Evolutionary conservation across 768 basidiomycete genomes (phyloP).

Genomic region (Tubosaeta sp.): DNA sequence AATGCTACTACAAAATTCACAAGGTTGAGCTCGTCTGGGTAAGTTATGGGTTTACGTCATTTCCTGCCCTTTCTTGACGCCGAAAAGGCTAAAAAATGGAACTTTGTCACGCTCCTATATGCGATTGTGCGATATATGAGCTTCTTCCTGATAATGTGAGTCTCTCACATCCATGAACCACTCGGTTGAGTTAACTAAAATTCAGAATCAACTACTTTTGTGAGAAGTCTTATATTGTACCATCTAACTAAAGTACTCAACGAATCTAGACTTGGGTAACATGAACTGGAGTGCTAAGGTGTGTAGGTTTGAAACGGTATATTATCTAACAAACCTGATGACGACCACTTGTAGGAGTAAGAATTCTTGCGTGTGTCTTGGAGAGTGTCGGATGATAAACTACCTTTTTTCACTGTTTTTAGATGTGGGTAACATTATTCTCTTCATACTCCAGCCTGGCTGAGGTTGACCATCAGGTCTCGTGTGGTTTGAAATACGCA

Average conservation of each 20-base stretch:
- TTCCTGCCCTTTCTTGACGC: neutral
- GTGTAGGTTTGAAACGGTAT: neutral
- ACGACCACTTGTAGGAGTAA: constrained; percentile 9
- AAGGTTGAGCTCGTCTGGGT: constrained; percentile 22
- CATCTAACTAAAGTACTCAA: neutral
- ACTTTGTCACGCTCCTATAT: constrained; percentile 14
- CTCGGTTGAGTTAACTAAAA: neutral
- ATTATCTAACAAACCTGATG: neutral
- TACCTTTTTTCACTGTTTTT: neutral
- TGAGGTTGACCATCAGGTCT: constrained; percentile 9
- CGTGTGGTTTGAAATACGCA: constrained; percentile 9
- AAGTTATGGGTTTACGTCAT: neutral
- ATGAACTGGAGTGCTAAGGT: constrained; percentile 9
- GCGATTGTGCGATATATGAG: constrained; percentile 18
- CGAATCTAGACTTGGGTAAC: constrained; percentile 1
- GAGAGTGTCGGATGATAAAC: neutral
- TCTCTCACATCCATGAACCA: neutral
- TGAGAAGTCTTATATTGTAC: neutral
- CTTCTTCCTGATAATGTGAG: constrained; percentile 12
- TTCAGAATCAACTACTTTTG: constrained; percentile 8
- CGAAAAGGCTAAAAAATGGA: constrained; percentile 17
- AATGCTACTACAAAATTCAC: neutral
- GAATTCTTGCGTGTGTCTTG: constrained; percentile 1
- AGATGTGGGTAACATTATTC: constrained; percentile 10
- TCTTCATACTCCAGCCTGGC: neutral